Conservation (phyloP, 208 protist genomes). For the Acanthamoeba sp. region DNA sequence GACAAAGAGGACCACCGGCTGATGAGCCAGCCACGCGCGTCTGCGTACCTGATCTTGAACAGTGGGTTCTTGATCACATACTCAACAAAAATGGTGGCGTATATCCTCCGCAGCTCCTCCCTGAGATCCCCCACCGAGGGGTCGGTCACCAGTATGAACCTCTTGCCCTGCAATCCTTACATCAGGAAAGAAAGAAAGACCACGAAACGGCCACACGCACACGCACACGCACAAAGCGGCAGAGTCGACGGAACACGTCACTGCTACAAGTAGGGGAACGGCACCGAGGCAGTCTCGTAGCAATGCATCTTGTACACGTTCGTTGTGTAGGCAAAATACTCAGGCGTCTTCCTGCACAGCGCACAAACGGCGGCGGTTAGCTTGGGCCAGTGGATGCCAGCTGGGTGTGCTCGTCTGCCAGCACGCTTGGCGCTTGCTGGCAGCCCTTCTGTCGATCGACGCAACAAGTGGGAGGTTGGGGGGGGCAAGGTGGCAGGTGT, state of each 20-base stretch:
- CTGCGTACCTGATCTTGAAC: constrained; percentile 45
- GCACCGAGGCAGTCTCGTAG: constrained; percentile 80
- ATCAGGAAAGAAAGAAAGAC: background rate
- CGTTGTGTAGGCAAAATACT: constrained; percentile 81
- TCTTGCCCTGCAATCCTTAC: background rate
- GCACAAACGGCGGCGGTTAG: background rate
- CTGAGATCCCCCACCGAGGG: background rate
- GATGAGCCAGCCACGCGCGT: too few species aligned
- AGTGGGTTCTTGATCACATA: constrained; percentile 40
- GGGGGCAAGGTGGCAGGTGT: background rate
- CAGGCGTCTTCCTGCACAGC: constrained; percentile 54
- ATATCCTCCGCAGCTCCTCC: constrained; percentile 32
- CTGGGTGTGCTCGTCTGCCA: background rate
- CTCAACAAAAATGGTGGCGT: constrained; percentile 45
- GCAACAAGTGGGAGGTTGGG: background rate
- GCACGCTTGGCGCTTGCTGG: too few species aligned
- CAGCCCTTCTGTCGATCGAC: background rate
- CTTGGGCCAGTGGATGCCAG: too few species aligned
- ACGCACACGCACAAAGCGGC: background rate
- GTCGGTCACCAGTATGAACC: constrained; percentile 22
- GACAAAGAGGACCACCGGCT: background rate
- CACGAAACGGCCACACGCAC: background rate
- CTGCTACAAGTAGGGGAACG: background rate
- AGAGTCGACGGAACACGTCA: too few species aligned
- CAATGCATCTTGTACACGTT: constrained; percentile 84